A percentile compares a stretch with the other conserved stretches of the same genome.
Evolutionary conservation across 345 rosid genomes (phyloP).

Genomic region (Sisymbrium irio): DNA sequence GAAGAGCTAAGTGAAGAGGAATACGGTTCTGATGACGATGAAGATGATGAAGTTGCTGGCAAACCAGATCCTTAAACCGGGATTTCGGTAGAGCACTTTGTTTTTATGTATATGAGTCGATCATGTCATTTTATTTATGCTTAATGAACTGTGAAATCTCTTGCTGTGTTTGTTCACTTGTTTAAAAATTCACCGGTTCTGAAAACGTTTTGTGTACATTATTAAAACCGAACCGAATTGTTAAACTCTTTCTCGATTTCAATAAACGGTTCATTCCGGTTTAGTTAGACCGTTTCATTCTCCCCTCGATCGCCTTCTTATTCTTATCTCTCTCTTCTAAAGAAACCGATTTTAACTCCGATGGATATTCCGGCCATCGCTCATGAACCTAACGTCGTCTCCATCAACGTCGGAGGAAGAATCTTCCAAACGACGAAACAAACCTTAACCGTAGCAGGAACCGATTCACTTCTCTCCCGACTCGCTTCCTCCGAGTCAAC

Average conservation of each 20-base stretch:
- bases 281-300: no score
- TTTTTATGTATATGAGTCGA: conserved; percentile 28
- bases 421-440: conserved; percentile 80
- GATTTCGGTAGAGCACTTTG: conserved; percentile 8
- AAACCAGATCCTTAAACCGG: conserved; percentile 61
- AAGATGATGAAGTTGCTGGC: conserved; percentile 53
- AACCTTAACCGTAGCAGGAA: conserved; percentile 62
- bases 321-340: no score
- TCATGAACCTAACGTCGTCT: conserved; percentile 37
- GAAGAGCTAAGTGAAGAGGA: conserved; percentile 90
- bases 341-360: no score
- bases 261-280: conserved; percentile 1
- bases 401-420: conserved; percentile 72
- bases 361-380: conserved; percentile 19
- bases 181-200: conserved; percentile 16
- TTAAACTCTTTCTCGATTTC: conserved; percentile 11
- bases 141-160: conserved; percentile 28
- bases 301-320: no score
- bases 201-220: conserved; percentile 31
- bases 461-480: conserved; percentile 56
- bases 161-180: conserved; percentile 12
- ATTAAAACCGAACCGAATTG: conserved; percentile 32
- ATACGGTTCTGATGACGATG: conserved; percentile 61
- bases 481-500: conserved; percentile 42
- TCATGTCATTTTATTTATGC: conserved; percentile 23